phyloP scores from a whole-genome alignment of 2,329 filamentous ascomycete genomes.

The Grosmannia serpens region DNA sequence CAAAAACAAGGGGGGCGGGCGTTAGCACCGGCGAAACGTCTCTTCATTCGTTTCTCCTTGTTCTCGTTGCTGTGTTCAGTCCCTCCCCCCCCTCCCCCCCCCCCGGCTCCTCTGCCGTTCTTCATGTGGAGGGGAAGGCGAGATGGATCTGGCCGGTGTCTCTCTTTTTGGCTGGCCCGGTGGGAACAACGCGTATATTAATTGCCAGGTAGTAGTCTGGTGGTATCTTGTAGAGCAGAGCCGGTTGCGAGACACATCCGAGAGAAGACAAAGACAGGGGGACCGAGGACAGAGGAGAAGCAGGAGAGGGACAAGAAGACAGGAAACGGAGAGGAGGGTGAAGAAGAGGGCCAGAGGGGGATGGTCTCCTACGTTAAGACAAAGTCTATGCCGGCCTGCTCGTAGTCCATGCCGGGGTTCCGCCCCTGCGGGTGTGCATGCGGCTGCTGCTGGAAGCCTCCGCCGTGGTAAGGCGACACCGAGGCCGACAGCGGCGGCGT shows the following conservation, averaged over 20 bases:
- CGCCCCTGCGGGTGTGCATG: slow-evolving; percentile 17
- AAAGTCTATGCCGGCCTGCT: slow-evolving; percentile 80
- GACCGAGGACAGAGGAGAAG: neutral
- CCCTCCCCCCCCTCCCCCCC: slow-evolving; percentile 6
- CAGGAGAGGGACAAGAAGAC: neutral
- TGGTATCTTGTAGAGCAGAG: no score
- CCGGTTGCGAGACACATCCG: no score
- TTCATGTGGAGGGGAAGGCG: no score
- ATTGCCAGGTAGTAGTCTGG: no score
- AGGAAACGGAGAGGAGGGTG: neutral
- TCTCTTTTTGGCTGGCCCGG: no score
- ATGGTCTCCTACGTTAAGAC: slow-evolving; percentile 68
- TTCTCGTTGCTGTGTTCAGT: no score
- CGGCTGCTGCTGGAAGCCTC: neutral
- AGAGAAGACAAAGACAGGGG: neutral
- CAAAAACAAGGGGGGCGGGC: neutral
- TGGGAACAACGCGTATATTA: no score
- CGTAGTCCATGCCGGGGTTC: slow-evolving; percentile 49
- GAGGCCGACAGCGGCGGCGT: slow-evolving; percentile 26
- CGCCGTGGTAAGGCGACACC: slow-evolving; percentile 7
- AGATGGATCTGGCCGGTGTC: no score
- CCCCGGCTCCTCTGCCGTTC: slow-evolving; percentile 2
- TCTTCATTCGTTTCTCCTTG: neutral
- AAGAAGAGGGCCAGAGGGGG: neutral
- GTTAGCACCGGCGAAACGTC: neutral